phyloP scores from a whole-genome alignment of 1,139 yeast species.

The Zygotorulaspora mrakii region DNA sequence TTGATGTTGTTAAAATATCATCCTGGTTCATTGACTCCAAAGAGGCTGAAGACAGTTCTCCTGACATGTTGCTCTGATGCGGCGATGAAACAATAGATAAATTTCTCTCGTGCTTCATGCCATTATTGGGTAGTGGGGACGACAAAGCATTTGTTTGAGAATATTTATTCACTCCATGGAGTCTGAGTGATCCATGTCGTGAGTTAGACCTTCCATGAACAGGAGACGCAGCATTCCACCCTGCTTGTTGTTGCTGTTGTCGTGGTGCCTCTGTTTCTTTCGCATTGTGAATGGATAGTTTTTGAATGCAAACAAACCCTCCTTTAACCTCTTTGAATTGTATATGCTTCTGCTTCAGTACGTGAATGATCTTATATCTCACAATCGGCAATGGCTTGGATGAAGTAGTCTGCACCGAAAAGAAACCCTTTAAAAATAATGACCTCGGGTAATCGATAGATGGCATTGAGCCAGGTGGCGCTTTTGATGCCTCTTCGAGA shows the following conservation, averaged over 20 bases:
- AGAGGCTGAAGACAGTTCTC: conserved; percentile 52
- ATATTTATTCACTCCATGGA: conserved; percentile 26
- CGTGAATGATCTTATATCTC: conserved; percentile 77
- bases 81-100: conserved; percentile 32
- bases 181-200: conserved; percentile 30
- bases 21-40: conserved; percentile 50
- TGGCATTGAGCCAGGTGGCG: conserved; percentile 82
- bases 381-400: conserved; percentile 88
- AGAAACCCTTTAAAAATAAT: conserved; percentile 87
- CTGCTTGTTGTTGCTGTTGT: conserved; percentile 18
- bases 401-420: conserved; percentile 92
- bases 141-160: conserved; percentile 40
- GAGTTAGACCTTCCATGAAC: conserved; percentile 27
- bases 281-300: conserved; percentile 2
- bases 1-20: conserved; percentile 34
- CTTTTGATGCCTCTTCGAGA: conserved; percentile 61
- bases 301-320: conserved; percentile 83
- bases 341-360: conserved; percentile 72
- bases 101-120: conserved; percentile 30
- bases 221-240: conserved; percentile 15
- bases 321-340: conserved; percentile 88
- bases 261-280: conserved; percentile 7
- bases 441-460: conserved; percentile 92
- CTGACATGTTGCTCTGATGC: conserved; percentile 26
- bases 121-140: conserved; percentile 38